Percentiles rank a stretch among this genome's conserved stretches.
phyloP scores from a whole-genome alignment of 108 stramenopile species.

The Cyclotella sp. region DNA sequence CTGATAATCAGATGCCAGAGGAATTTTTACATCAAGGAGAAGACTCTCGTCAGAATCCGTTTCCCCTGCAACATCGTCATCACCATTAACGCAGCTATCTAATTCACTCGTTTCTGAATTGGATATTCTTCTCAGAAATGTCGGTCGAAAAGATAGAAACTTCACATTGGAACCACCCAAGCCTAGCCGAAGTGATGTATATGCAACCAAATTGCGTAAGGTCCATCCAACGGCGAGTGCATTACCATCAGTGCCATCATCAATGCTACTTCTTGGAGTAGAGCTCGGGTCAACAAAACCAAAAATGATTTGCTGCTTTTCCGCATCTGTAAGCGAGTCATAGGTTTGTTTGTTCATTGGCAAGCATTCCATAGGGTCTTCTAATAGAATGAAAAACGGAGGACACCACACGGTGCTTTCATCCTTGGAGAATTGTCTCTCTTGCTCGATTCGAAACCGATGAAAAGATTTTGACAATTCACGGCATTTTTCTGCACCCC shows the following conservation, averaged over 20 bases:
- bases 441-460: constrained; percentile 26
- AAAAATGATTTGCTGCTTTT: constrained; percentile 52
- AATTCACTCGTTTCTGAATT: constrained; percentile 12
- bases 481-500: constrained; percentile 33
- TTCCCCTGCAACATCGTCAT: constrained; percentile 22
- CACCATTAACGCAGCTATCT: constrained; percentile 21
- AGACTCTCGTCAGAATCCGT: constrained; percentile 48
- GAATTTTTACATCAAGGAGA: constrained; percentile 61
- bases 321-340: constrained; percentile 35
- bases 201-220: constrained; percentile 80
- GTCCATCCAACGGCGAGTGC: constrained; percentile 78
- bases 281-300: constrained; percentile 73
- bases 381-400: constrained; percentile 46
- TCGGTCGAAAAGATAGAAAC: constrained; percentile 70
- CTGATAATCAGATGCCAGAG: constrained; percentile 58
- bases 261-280: constrained; percentile 11
- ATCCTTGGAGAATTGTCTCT: not conserved
- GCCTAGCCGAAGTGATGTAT: constrained; percentile 63
- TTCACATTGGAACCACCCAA: constrained; percentile 60
- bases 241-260: not conserved
- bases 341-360: constrained; percentile 27
- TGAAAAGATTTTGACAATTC: constrained; percentile 32
- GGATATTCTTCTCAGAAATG: constrained; percentile 54
- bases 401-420: constrained; percentile 46
- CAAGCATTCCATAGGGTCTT: constrained; percentile 35